A percentile compares a stretch with the other conserved stretches of the same genome.
These are phyloP conservation scores for Sphaerulina vaccinii DNA, from an alignment of 2,329 filamentous ascomycete species.

Conservation along the genomic window DNA sequence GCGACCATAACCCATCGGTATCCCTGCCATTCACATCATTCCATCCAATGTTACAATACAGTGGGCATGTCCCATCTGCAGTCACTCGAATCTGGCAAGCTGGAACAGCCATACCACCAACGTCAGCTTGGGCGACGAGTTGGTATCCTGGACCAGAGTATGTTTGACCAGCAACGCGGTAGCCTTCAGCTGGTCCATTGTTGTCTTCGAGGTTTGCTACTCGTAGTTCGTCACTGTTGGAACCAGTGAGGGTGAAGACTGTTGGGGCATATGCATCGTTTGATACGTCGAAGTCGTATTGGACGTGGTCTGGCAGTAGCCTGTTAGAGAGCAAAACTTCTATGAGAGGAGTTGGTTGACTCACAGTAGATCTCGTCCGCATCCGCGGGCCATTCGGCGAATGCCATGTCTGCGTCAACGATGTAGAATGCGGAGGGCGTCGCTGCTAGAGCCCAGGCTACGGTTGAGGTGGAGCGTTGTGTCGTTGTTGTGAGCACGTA, in stretches of 20 bases:
- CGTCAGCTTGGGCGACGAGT: neutral
- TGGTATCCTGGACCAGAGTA: constrained; percentile 1
- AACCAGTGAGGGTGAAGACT: constrained; percentile 3
- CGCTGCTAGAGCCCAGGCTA: neutral
- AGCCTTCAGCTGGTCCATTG: neutral
- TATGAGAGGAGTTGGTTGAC: no score
- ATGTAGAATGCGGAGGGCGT: constrained; percentile 8
- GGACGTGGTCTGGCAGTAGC: no score
- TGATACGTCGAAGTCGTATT: neutral
- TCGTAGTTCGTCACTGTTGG: neutral
- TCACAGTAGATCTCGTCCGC: constrained; percentile 5
- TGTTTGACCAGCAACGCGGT: constrained; percentile 1
- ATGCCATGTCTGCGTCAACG: constrained; percentile 6
- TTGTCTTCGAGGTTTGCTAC: neutral
- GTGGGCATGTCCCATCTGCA: constrained; percentile 4
- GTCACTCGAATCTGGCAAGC: constrained; percentile 3
- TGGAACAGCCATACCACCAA: neutral
- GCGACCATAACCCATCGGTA: constrained; percentile 2
- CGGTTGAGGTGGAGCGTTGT: neutral
- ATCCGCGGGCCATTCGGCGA: constrained; percentile 6
- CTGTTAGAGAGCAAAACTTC: no score
- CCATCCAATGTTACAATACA: constrained; percentile 1
- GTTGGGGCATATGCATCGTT: constrained; percentile 4
- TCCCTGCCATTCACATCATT: neutral
- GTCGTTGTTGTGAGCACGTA: neutral